Evolutionary conservation across 345 rosid genomes (phyloP), one percentile per base, ranked within the genome.

Genomic region (Eucalyptus decipiens): DNA sequence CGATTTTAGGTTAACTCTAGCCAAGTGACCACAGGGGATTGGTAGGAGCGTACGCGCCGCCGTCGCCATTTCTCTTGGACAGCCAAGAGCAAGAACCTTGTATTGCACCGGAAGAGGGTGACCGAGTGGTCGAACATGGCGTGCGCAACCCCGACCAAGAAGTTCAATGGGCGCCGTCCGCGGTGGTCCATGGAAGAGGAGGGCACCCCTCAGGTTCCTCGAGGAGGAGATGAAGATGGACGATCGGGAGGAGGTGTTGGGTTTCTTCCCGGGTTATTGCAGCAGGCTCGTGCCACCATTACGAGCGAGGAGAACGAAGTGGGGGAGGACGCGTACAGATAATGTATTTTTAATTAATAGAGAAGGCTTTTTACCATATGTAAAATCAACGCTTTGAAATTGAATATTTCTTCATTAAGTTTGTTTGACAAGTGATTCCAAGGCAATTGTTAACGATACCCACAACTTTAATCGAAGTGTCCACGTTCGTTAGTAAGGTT

Each of bases 381-480:
- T 56, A 56, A 56, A 56, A 56, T 56, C 62, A 21, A 56, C 12
- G 28, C 12, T 21, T 23, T 56, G 62, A 56, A 56, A 56, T 56
- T 56, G 62, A 56, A 56, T 56, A 4, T 56, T 9, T 56, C 11
- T 56, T 2, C 26, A 4, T 9, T 56, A 56, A 56, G 28, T 24
- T 56, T 0, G 60, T 56, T 54, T 23, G 28, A 54, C 60, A 54
- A 54, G 60, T 54, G 60, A 54, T 0, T 54, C 28, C 28, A 56
- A 56, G 60, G 13, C 28, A 56, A 23, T 23, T 56, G 28, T 56
- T 56, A 23, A 56, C 5, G 28, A 56, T 9, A 56, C 62, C 62
- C 28, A 56, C 24, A 56, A 56, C 30, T 56, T 21, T 2, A 23
- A 56, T 56, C 0, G 0, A 56, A 56, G 56, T 51, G 0, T 51